These are phyloP conservation scores for Phytophthora colocasiae DNA, from an alignment of 352 stramenopile species.

Conservation along the genomic window DNA sequence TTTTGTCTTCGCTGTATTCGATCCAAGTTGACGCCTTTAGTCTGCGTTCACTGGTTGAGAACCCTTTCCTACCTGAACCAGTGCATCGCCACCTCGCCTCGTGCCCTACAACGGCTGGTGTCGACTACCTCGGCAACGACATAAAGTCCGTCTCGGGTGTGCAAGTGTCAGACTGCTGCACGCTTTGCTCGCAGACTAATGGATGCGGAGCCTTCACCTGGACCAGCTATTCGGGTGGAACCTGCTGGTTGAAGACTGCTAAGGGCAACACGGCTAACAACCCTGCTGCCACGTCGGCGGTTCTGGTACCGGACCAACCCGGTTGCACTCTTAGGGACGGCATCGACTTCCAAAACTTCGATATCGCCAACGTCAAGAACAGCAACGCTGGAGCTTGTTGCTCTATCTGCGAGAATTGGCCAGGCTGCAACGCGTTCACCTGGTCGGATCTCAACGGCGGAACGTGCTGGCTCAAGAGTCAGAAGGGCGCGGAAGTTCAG, in stretches of 20 bases:
- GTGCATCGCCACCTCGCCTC: slow-evolving; percentile 27
- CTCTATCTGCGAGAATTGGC: slow-evolving; percentile 32
- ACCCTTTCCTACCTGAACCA: slow-evolving; percentile 19
- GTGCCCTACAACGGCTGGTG: slow-evolving; percentile 34
- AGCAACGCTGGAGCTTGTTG: slow-evolving; percentile 33
- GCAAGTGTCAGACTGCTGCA: slow-evolving; percentile 34
- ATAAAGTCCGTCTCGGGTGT: slow-evolving; percentile 30
- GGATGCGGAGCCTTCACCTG: slow-evolving; percentile 36
- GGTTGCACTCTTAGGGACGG: slow-evolving; percentile 23
- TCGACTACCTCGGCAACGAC: slow-evolving; percentile 61
- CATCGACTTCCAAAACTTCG: slow-evolving; percentile 38
- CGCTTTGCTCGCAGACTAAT: slow-evolving; percentile 25
- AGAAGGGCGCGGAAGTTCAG: slow-evolving; percentile 9
- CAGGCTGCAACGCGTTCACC: slow-evolving; percentile 34
- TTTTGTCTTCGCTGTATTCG: slow-evolving; percentile 26
- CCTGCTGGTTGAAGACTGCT: slow-evolving; percentile 39
- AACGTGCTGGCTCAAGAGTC: slow-evolving; percentile 38
- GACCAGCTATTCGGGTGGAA: slow-evolving; percentile 32
- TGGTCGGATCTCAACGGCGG: slow-evolving; percentile 30
- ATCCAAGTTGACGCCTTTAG: slow-evolving; percentile 21
- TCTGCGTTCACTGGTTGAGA: slow-evolving; percentile 26
- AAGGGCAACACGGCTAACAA: slow-evolving; percentile 34
- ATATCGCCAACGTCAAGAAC: slow-evolving; percentile 39
- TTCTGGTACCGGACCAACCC: slow-evolving; percentile 10
- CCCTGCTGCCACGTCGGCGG: slow-evolving; percentile 20